Conservation (phyloP, 306 rosid genomes). For the Gleditsia sinensis region DNA sequence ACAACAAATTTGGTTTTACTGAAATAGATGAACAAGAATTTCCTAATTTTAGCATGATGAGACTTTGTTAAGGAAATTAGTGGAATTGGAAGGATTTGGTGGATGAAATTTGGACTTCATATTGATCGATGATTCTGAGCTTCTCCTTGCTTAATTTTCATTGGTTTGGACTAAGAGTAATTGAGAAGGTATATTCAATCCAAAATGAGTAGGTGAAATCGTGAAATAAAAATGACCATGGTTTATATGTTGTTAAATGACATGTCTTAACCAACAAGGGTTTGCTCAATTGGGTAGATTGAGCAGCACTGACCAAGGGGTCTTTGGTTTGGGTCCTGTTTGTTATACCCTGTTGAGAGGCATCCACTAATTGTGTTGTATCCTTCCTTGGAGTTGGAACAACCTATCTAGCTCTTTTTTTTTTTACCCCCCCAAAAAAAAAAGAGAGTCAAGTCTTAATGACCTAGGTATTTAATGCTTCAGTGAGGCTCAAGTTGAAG, state of each 20-base stretch:
- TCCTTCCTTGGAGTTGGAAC: too few species aligned
- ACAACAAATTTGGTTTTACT: slow-evolving; percentile 12
- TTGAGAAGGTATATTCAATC: background rate
- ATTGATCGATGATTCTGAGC: background rate
- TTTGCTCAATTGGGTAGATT: too few species aligned
- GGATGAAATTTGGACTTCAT: background rate
- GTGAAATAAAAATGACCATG: background rate
- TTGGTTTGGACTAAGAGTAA: background rate
- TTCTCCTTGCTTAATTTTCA: background rate
- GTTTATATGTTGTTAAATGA: background rate
- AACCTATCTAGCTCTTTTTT: too few species aligned
- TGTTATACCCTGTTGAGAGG: too few species aligned
- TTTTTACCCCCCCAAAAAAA: too few species aligned
- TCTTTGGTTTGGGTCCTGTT: too few species aligned
- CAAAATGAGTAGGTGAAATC: background rate
- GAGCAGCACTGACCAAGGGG: too few species aligned
- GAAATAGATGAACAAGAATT: background rate
- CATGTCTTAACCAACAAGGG: background rate
- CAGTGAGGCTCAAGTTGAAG: background rate
- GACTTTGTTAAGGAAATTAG: background rate
- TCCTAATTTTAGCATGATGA: background rate
- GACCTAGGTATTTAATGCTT: background rate
- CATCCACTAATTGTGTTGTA: too few species aligned
- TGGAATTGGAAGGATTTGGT: slow-evolving; percentile 9
- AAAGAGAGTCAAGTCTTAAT: background rate